These are phyloP conservation scores for Platanus orientalis DNA, from an alignment of 164 flowering plant genomes.

Conservation along the genomic window DNA sequence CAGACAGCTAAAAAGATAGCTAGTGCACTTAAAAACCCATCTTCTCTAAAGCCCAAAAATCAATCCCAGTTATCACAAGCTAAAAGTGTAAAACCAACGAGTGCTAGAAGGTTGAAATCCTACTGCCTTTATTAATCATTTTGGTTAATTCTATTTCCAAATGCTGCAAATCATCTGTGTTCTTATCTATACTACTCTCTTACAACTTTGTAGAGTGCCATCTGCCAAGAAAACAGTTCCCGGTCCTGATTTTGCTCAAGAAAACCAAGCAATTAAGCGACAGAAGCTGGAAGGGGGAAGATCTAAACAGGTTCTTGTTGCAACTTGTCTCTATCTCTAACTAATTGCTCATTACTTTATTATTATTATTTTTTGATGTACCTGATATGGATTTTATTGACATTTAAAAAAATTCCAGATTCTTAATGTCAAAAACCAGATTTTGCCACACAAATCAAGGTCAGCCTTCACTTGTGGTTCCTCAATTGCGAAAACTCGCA, in stretches of 20 bases:
- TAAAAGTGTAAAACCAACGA: conserved; percentile 35
- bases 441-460: conserved; percentile 71
- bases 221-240: conserved; percentile 33
- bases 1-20: conserved; percentile 56
- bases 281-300: conserved; percentile 88
- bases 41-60: conserved; percentile 45
- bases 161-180: neutral
- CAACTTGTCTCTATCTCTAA: neutral
- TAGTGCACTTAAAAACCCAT: conserved; percentile 49
- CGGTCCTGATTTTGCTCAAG: conserved; percentile 54
- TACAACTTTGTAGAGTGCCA: conserved; percentile 25
- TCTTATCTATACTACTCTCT: neutral
- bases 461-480: conserved; percentile 29
- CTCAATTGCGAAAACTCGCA: conserved; percentile 30
- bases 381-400: neutral
- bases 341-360: neutral
- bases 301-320: conserved; percentile 62
- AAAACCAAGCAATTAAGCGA: conserved; percentile 88
- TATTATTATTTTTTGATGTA: neutral
- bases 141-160: neutral
- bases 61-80: conserved; percentile 36
- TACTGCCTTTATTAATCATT: neutral
- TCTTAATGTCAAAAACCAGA: conserved; percentile 56
- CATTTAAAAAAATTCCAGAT: conserved; percentile 38
- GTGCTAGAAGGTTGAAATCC: conserved; percentile 37